Evolutionary conservation across 352 stramenopile genomes (phyloP).

Genomic region (Pythium phragmiticola): DNA sequence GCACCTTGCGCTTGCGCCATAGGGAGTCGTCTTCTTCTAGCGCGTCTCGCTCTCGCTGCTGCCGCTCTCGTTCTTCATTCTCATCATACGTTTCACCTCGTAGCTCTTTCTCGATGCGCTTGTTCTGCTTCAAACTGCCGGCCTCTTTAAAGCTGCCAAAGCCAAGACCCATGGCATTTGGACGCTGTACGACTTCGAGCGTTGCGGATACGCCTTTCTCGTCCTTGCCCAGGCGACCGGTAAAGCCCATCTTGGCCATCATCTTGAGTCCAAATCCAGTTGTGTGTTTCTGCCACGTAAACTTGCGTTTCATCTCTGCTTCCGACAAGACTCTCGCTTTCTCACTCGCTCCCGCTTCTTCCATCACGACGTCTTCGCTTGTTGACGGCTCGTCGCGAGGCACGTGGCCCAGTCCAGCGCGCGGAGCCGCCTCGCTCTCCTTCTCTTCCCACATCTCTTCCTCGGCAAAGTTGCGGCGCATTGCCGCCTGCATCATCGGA

Average conservation of each 20-base stretch:
- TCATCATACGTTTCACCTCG: conserved; percentile 67
- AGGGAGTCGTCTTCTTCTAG: conserved; percentile 70
- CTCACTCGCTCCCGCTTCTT: conserved; percentile 7
- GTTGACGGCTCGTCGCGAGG: conserved; percentile 2
- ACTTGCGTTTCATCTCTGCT: conserved; percentile 33
- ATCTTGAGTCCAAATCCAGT: conserved; percentile 96
- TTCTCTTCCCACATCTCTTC: conserved; percentile 31
- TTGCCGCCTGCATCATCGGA: conserved; percentile 29
- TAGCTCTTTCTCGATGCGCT: conserved; percentile 90
- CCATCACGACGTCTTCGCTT: conserved; percentile 22
- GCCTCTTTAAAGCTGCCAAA: conserved; percentile 94
- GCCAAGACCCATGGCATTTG: conserved; percentile 91
- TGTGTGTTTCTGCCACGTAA: conserved; percentile 94
- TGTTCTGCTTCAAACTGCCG: conserved; percentile 90
- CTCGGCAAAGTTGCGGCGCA: conserved; percentile 25
- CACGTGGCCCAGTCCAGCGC: conserved; percentile 15
- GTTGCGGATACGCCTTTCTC: conserved; percentile 91
- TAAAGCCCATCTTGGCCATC: conserved; percentile 96
- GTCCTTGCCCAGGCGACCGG: conserved; percentile 90
- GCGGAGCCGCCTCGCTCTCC: neutral
- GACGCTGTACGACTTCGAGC: conserved; percentile 93
- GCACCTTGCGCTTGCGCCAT: conserved; percentile 76
- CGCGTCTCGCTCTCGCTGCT: conserved; percentile 29
- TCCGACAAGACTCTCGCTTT: conserved; percentile 21
- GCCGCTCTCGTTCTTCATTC: conserved; percentile 33